A percentile compares a stretch with the other conserved stretches of the same genome.
Evolutionary conservation across 2,329 filamentous ascomycete species (phyloP).

Genomic region (Ophidiomyces ophidiicola): DNA sequence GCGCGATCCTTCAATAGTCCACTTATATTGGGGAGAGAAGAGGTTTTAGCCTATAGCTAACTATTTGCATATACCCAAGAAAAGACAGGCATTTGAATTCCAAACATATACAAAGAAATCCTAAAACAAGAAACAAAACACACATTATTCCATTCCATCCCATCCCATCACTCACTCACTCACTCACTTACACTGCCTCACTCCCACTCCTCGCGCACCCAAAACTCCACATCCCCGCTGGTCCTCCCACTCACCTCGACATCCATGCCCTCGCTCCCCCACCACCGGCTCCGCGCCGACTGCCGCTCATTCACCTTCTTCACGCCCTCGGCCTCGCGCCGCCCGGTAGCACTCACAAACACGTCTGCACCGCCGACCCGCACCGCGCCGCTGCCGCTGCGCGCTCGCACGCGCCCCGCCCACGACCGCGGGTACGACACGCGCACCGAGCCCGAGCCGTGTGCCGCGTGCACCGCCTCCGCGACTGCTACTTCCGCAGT

Average conservation of each 20-base stretch:
- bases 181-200: too few relatives aligned
- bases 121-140: too few relatives aligned
- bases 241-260: conserved; percentile 38
- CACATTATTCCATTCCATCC: too few relatives aligned
- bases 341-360: conserved; percentile 11
- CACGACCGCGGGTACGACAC: conserved; percentile 23
- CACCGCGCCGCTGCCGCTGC: conserved; percentile 14
- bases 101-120: too few relatives aligned
- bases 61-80: too few relatives aligned
- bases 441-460: conserved; percentile 18
- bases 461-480: conserved; percentile 16
- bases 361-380: conserved; percentile 19
- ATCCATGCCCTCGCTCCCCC: conserved; percentile 17
- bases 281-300: conserved; percentile 15
- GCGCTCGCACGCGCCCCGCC: conserved; percentile 22
- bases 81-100: too few relatives aligned
- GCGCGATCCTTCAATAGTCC: too few relatives aligned
- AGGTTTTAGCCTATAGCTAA: too few relatives aligned
- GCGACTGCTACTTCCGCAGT: not conserved
- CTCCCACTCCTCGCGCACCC: conserved; percentile 24
- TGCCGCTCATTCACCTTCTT: conserved; percentile 11
- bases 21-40: too few relatives aligned
- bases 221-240: conserved; percentile 21
- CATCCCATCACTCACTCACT: too few relatives aligned
- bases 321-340: conserved; percentile 12